A percentile compares a stretch with the other conserved stretches of the same genome.
These are phyloP conservation scores for Ichthyophthirius multifiliis DNA, from an alignment of 169 alveolate genomes.

Conservation along the genomic window DNA sequence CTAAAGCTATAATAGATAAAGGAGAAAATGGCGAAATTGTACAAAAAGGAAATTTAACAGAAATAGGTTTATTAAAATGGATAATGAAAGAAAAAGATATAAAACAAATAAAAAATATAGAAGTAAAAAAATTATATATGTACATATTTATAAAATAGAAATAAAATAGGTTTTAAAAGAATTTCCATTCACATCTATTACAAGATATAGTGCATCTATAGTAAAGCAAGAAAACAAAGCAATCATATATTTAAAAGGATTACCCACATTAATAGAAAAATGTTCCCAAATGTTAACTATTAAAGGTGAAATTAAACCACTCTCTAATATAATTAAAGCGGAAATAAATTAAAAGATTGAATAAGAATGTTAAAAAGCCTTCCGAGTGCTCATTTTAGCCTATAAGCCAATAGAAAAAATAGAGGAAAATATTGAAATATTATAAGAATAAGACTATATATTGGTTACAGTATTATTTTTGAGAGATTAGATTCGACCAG, in stretches of 20 bases:
- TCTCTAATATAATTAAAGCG: no score
- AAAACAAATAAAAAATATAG: background rate
- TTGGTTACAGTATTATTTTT: constrained; percentile 62
- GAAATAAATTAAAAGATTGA: no score
- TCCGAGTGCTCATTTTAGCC: constrained; percentile 48
- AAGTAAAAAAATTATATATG: constrained; percentile 19
- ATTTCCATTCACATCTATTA: constrained; percentile 65
- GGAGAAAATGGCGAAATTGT: background rate
- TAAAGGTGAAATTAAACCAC: no score
- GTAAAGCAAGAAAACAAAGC: constrained; percentile 46
- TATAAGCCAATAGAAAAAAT: constrained; percentile 41
- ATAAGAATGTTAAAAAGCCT: constrained; percentile 36
- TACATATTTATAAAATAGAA: constrained; percentile 27
- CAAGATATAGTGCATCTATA: constrained; percentile 66
- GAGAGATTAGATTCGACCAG: constrained; percentile 95
- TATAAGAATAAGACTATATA: constrained; percentile 29
- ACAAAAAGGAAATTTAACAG: constrained; percentile 44
- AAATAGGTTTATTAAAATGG: constrained; percentile 53
- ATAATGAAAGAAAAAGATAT: background rate
- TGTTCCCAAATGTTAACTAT: no score
- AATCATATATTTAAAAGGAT: constrained; percentile 70
- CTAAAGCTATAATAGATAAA: background rate
- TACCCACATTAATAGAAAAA: no score
- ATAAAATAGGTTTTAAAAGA: constrained; percentile 13
- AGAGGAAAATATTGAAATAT: background rate